Conservation (phyloP, 371 early-diverging fungal species). For the Conidiobolus incongruus region DNA sequence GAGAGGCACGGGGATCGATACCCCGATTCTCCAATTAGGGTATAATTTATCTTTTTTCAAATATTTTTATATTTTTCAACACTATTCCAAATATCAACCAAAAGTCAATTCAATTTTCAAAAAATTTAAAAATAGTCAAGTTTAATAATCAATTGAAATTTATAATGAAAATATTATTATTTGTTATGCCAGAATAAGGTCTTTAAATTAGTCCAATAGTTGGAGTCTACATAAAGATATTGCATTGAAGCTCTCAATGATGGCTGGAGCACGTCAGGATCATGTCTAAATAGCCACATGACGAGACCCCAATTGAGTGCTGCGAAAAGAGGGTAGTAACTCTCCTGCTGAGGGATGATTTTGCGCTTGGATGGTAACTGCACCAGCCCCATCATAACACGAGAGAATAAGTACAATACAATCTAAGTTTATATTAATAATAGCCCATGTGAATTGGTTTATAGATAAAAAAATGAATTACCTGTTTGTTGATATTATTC, state of each 20-base stretch:
- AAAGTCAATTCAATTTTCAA: too few species aligned
- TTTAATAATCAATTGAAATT: not conserved
- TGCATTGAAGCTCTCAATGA: slow-evolving; percentile 86
- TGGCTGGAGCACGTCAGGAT: slow-evolving; percentile 72
- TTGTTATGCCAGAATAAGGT: slow-evolving; percentile 76
- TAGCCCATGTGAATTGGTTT: too few species aligned
- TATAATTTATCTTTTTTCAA: too few species aligned
- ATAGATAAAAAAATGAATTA: slow-evolving; percentile 10
- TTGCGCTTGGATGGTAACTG: slow-evolving; percentile 52
- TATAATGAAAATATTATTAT: slow-evolving; percentile 14
- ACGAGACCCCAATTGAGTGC: slow-evolving; percentile 90
- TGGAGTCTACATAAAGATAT: slow-evolving; percentile 72
- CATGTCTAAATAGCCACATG: slow-evolving; percentile 84
- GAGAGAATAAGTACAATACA: slow-evolving; percentile 79
- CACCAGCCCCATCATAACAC: slow-evolving; percentile 68
- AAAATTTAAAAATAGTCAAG: too few species aligned
- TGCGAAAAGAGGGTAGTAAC: slow-evolving; percentile 77
- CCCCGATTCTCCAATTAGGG: too few species aligned
- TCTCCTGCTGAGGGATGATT: slow-evolving; percentile 28
- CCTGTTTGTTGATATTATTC: slow-evolving; percentile 87
- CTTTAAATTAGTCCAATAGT: slow-evolving; percentile 49
- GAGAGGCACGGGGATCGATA: too few species aligned
- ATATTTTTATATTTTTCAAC: too few species aligned
- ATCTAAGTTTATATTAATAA: slow-evolving; percentile 28
- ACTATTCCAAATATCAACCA: too few species aligned